Percentiles rank a stretch among this genome's conserved stretches.
These are phyloP conservation scores for Candida ascalaphidarum DNA, from an alignment of 805 yeast genomes.

Conservation along the genomic window DNA sequence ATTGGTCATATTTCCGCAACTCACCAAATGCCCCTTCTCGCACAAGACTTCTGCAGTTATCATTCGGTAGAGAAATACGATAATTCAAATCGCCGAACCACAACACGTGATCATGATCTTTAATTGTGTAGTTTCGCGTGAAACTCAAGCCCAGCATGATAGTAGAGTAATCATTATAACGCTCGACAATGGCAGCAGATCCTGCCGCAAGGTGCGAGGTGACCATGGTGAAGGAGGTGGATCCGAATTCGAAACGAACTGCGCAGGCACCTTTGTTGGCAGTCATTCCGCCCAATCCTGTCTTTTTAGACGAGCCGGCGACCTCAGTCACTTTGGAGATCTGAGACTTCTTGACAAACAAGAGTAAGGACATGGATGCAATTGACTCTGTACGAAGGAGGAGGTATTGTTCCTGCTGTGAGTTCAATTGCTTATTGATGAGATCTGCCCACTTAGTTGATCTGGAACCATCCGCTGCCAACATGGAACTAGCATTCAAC, in stretches of 20 bases:
- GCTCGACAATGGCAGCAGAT: conserved; percentile 65
- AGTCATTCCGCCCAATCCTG: conserved; percentile 94
- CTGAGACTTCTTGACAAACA: conserved; percentile 47
- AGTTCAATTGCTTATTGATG: conserved; percentile 55
- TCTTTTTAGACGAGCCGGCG: conserved; percentile 90
- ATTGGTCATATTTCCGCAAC: conserved; percentile 68
- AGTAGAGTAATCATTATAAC: conserved; percentile 76
- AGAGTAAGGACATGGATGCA: conserved; percentile 56
- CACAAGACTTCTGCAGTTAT: conserved; percentile 56
- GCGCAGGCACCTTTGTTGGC: conserved; percentile 98
- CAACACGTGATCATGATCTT: conserved; percentile 77
- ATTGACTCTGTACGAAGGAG: conserved; percentile 67
- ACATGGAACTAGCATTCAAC: conserved; percentile 81
- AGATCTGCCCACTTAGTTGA: conserved; percentile 72
- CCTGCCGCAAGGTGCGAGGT: conserved; percentile 97
- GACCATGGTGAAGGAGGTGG: conserved; percentile 68
- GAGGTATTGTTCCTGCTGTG: conserved; percentile 38
- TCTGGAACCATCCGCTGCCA: conserved; percentile 76
- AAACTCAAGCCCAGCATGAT: conserved; percentile 72
- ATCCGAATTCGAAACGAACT: conserved; percentile 75
- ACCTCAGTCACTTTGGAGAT: conserved; percentile 56
- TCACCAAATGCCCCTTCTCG: conserved; percentile 34
- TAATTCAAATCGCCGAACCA: conserved; percentile 97
- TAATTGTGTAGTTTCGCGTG: conserved; percentile 64
- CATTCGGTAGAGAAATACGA: conserved; percentile 64